Conservation (phyloP, 2,329 filamentous ascomycete genomes). For the Fusarium sp. region DNA sequence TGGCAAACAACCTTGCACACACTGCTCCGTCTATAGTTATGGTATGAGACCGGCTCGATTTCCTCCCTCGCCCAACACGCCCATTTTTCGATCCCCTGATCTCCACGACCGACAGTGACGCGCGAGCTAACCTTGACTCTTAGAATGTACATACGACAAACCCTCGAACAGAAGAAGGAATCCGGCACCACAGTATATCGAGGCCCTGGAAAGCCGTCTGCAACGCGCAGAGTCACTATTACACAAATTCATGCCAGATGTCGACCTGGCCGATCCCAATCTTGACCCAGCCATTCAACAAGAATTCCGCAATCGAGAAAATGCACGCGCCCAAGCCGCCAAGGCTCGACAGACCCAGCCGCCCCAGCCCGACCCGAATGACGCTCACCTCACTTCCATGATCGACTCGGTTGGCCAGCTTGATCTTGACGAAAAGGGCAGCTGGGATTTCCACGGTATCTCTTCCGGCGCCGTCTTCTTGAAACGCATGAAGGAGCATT, state of each 20-base stretch:
- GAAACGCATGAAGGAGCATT: slow-evolving; percentile 86
- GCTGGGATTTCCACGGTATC: slow-evolving; percentile 95
- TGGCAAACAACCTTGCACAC: slow-evolving; percentile 89
- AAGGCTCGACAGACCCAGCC: slow-evolving; percentile 52
- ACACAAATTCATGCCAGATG: slow-evolving; percentile 82
- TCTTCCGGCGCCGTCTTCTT: slow-evolving; percentile 94
- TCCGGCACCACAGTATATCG: slow-evolving; percentile 91
- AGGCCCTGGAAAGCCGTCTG: slow-evolving; percentile 84
- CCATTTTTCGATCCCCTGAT: slow-evolving; percentile 1
- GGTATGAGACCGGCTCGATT: slow-evolving; percentile 65
- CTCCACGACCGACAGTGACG: background rate
- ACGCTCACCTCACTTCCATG: slow-evolving; percentile 90
- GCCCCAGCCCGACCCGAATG: slow-evolving; percentile 61
- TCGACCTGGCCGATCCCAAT: slow-evolving; percentile 86
- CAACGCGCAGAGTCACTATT: slow-evolving; percentile 86
- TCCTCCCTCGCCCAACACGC: slow-evolving; percentile 3
- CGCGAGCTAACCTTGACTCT: slow-evolving; percentile 29
- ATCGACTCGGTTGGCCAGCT: slow-evolving; percentile 91
- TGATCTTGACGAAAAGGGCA: slow-evolving; percentile 89
- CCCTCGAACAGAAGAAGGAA: slow-evolving; percentile 92
- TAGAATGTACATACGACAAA: slow-evolving; percentile 96
- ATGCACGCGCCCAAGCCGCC: slow-evolving; percentile 59
- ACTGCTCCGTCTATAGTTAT: slow-evolving; percentile 98
- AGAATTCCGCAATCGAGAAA: slow-evolving; percentile 70
- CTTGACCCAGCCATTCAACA: slow-evolving; percentile 83